A percentile compares a stretch with the other conserved stretches of the same genome.
phyloP scores from a whole-genome alignment of 1,284 basidiomycete genomes.

The Coniophora puteana region DNA sequence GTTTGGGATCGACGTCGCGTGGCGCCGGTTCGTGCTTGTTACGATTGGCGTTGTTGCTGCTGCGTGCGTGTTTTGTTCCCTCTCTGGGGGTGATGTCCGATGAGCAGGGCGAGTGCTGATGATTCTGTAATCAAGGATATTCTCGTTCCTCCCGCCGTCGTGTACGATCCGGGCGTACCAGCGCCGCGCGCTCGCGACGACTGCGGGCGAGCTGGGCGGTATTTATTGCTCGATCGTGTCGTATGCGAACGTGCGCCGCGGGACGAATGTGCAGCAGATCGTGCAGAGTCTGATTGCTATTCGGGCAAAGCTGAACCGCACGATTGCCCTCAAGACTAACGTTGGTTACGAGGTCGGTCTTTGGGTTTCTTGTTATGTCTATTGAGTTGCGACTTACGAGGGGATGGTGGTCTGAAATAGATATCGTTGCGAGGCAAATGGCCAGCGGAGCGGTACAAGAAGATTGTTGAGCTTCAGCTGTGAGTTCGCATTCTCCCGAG shows the following conservation, averaged over 20 bases:
- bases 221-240: slow-evolving; percentile 70
- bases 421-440: slow-evolving; percentile 67
- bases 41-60: slow-evolving; percentile 58
- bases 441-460: slow-evolving; percentile 66
- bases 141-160: slow-evolving; percentile 67
- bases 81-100: not conserved
- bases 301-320: slow-evolving; percentile 59
- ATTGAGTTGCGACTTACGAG: not conserved
- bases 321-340: slow-evolving; percentile 51
- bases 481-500: slow-evolving; percentile 24
- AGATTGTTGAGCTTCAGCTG: slow-evolving; percentile 63
- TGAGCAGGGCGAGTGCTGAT: slow-evolving; percentile 10
- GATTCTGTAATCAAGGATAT: slow-evolving; percentile 37
- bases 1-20: slow-evolving; percentile 58
- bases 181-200: slow-evolving; percentile 59
- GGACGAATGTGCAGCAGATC: slow-evolving; percentile 48
- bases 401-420: slow-evolving; percentile 27
- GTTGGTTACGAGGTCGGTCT: slow-evolving; percentile 62
- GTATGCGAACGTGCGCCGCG: slow-evolving; percentile 48
- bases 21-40: slow-evolving; percentile 65
- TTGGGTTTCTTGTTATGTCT: not conserved
- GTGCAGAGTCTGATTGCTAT: slow-evolving; percentile 58
- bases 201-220: slow-evolving; percentile 54
- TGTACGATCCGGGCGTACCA: slow-evolving; percentile 70
- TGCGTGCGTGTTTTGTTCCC: slow-evolving; percentile 39